These are phyloP conservation scores for Botryotinia calthae DNA, from an alignment of 2,329 filamentous ascomycete genomes.

Conservation along the genomic window DNA sequence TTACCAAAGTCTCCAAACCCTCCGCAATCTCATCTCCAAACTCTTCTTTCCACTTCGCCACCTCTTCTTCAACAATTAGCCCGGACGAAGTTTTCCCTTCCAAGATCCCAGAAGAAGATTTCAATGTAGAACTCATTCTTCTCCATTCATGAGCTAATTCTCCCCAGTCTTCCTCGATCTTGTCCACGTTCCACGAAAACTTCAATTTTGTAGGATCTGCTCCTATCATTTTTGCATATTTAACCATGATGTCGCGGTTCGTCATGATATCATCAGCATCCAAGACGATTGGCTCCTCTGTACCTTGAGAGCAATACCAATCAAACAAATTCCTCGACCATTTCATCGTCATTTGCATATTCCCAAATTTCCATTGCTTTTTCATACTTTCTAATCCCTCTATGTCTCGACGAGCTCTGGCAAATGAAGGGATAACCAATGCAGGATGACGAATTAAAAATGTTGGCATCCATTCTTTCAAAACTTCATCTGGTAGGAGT, in stretches of 20 bases:
- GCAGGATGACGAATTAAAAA: not conserved
- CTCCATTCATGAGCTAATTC: not conserved
- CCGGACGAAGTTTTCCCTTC: not conserved
- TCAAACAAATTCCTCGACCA: not conserved
- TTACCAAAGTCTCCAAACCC: not conserved
- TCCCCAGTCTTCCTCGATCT: not conserved
- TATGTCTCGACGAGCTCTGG: not conserved
- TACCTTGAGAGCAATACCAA: not conserved
- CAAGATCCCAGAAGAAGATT: not conserved
- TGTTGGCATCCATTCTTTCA: not conserved
- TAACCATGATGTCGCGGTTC: not conserved
- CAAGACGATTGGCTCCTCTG: not conserved
- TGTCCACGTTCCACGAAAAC: not conserved
- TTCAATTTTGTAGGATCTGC: not conserved
- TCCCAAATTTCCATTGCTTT: not conserved
- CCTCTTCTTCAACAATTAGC: not conserved
- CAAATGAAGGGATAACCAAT: not conserved
- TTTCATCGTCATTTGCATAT: not conserved
- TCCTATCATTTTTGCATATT: not conserved
- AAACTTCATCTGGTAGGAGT: not conserved
- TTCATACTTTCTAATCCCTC: not conserved
- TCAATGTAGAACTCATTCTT: not conserved
- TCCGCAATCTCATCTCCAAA: not conserved
- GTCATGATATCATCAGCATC: not conserved
- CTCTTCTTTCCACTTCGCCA: not conserved